Conservation (phyloP, 1,284 basidiomycete species). For the Malassezia nana region DNA sequence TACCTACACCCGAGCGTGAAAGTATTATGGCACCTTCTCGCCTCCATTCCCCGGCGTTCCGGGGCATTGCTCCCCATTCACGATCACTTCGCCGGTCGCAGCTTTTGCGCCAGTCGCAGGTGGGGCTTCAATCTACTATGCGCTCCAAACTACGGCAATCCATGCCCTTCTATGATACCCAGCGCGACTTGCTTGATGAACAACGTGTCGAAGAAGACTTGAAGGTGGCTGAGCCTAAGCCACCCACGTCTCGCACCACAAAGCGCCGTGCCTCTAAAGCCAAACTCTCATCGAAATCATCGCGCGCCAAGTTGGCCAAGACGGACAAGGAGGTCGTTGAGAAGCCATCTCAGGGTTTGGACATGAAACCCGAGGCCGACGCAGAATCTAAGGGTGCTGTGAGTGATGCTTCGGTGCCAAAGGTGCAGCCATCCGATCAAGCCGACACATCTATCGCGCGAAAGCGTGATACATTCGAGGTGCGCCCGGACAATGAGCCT, state of each 20-base stretch:
- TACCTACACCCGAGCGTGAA: conserved; percentile 12
- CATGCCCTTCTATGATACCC: neutral
- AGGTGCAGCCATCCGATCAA: neutral
- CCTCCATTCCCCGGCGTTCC: neutral
- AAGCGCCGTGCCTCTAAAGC: neutral
- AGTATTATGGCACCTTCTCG: neutral
- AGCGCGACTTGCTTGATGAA: neutral
- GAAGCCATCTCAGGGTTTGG: conserved; percentile 14
- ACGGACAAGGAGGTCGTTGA: neutral
- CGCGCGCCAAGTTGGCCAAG: conserved; percentile 5
- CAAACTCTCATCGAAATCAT: neutral
- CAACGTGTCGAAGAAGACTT: neutral
- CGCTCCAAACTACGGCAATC: conserved; percentile 18
- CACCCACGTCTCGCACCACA: neutral
- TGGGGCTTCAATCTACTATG: conserved; percentile 2
- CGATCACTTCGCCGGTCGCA: conserved; percentile 14
- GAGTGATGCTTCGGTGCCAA: too few species aligned
- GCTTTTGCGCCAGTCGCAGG: conserved; percentile 8
- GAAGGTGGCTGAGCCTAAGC: neutral
- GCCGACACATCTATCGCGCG: too few species aligned
- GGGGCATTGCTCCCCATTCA: conserved; percentile 32
- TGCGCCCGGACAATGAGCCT: conserved; percentile 21
- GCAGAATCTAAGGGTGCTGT: too few species aligned
- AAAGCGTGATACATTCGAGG: conserved; percentile 31
- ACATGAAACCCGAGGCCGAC: neutral